These are phyloP conservation scores for Diplodia mutila DNA, from an alignment of 2,329 filamentous ascomycete species.

Conservation along the genomic window DNA sequence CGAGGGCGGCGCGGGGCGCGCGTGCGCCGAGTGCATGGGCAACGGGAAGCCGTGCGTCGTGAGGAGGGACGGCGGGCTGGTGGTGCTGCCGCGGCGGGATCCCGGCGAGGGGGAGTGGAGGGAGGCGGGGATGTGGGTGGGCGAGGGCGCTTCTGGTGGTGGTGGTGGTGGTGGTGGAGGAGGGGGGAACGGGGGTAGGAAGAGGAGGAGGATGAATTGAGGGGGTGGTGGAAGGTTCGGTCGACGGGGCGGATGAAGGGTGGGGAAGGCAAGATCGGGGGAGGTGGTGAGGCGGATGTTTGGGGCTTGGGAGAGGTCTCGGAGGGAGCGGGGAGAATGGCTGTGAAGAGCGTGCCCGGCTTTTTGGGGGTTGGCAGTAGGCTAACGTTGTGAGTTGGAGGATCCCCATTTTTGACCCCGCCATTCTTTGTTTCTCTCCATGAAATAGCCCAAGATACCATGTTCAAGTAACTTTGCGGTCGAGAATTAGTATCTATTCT, in stretches of 20 bases:
- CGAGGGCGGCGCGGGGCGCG: background rate
- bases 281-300: background rate
- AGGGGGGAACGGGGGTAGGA: background rate
- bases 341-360: background rate
- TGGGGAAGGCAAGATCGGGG: background rate
- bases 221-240: too few relatives aligned
- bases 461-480: too few relatives aligned
- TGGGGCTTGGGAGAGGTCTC: background rate
- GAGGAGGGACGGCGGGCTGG: background rate
- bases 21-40: background rate
- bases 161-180: background rate
- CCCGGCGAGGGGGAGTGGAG: background rate
- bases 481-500: too few relatives aligned
- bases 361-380: background rate
- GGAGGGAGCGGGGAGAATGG: background rate
- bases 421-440: too few relatives aligned
- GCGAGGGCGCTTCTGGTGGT: background rate
- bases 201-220: background rate
- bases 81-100: background rate
- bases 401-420: too few relatives aligned
- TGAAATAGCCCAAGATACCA: too few relatives aligned
- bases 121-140: background rate
- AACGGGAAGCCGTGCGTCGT: background rate
- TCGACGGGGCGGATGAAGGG: too few relatives aligned
- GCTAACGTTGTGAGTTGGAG: too few relatives aligned